These are phyloP conservation scores for Ochetophila trinervis DNA, from an alignment of 306 rosid genomes.

Conservation along the genomic window DNA sequence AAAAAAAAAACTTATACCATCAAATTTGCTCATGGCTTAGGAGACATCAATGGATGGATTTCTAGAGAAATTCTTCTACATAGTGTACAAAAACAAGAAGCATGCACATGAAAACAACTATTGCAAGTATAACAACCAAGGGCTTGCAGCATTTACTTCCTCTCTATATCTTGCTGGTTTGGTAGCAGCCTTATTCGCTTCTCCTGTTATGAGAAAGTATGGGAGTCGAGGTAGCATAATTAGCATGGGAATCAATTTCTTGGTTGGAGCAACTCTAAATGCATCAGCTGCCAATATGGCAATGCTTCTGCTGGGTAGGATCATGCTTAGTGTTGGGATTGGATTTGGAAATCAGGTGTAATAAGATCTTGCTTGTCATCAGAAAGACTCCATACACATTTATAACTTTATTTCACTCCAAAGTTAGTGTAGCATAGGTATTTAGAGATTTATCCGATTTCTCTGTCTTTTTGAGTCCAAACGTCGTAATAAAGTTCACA, in stretches of 20 bases:
- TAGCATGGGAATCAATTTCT: conserved; percentile 66
- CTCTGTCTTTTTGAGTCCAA: too few relatives aligned
- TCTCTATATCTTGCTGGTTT: conserved; percentile 85
- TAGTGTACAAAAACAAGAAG: conserved; percentile 51
- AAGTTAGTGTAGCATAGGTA: background rate
- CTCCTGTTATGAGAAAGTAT: conserved; percentile 66
- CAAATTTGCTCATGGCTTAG: background rate
- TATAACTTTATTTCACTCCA: background rate
- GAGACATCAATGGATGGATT: conserved; percentile 94
- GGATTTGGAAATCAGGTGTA: conserved; percentile 94
- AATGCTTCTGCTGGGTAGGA: conserved; percentile 79
- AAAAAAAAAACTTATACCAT: too few relatives aligned
- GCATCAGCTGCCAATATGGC: conserved; percentile 57
- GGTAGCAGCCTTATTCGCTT: conserved; percentile 68
- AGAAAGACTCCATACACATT: too few relatives aligned
- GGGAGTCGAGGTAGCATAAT: conserved; percentile 76
- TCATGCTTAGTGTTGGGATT: conserved; percentile 92
- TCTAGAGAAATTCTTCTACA: conserved; percentile 65
- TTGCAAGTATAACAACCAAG: conserved; percentile 87
- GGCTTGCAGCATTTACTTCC: conserved; percentile 86
- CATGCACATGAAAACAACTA: conserved; percentile 80
- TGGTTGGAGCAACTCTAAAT: conserved; percentile 64
- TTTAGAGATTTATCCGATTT: too few relatives aligned
- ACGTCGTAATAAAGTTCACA: too few relatives aligned
- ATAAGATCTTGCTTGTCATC: background rate